Evolutionary conservation across 2,329 filamentous ascomycete species (phyloP), one percentile per base, ranked within the genome.

Genomic region (Colletotrichum lentis): DNA sequence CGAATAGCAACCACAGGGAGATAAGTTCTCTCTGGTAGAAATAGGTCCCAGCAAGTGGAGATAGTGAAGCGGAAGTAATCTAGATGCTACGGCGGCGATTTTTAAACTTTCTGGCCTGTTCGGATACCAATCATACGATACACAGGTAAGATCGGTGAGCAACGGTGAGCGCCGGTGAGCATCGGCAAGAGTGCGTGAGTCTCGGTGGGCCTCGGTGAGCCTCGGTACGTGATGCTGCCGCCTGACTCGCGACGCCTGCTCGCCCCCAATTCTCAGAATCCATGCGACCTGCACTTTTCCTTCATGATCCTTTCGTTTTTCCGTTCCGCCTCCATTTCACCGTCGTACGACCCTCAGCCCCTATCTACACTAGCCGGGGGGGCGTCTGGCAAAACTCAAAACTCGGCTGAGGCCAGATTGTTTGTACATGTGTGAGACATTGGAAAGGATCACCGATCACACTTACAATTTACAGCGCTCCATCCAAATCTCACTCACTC

Each of bases 241-340:
- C 27, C 66, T 68, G 66, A 68, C 66, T 65, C 65, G 65, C 49
- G 14, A 65, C 27, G 27, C 22, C 37, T 35, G n/a, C 61, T 55
- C 20, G 41, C 60, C 56, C 22, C 43, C 27, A 31, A 31, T 8
- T 31, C 27, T 8, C 27, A 31, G 24, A 24, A n/a, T 5, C n/a
- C 49, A 39, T 35, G 8, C 24, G 49, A 55, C 44, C 18, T 18
- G 12, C 8, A 7, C 1, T 35, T 11, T 37, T 20, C 27, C 49
- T 31, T 35, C 44, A 24, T 43, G 27, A 66, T 60, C 16, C 1
- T 55, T 22, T 65, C 14, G 66, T 68, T 68, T 66, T 68, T 68
- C 66, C 66, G 66, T 66, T 66, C 66, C 66, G 66, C 66, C 37
- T 62, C 50, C 2, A 41, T 31, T 11, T 55, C 22, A 8, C 27